These are phyloP conservation scores for Hura crepitans DNA, from an alignment of 441 rosid species.

Conservation along the genomic window DNA sequence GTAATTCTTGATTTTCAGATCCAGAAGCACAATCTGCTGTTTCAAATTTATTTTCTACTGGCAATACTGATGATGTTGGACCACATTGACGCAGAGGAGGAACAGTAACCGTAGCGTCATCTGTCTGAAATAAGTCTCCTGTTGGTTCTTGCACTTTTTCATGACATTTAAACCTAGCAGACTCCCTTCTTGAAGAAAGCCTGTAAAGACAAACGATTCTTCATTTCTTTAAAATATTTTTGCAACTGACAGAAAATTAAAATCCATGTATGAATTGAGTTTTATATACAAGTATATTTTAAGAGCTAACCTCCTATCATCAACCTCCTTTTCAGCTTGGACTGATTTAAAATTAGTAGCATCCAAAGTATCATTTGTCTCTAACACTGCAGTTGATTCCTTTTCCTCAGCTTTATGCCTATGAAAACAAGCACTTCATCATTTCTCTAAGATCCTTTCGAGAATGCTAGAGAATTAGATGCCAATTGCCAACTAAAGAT, in stretches of 20 bases:
- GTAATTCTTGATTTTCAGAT: conserved; percentile 23
- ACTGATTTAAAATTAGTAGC: not conserved
- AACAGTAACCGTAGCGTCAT: conserved; percentile 25
- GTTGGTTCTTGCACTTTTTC: conserved; percentile 22
- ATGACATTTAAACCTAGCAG: conserved; percentile 17
- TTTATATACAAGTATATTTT: not conserved
- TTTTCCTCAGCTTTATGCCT: conserved; percentile 17
- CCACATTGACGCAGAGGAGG: conserved; percentile 22
- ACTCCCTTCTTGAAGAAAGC: conserved; percentile 15
- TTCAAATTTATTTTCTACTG: conserved; percentile 39
- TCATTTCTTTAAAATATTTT: not conserved
- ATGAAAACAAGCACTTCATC: not conserved
- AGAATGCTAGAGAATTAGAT: not conserved
- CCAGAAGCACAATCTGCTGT: conserved; percentile 18
- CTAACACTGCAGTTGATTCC: conserved; percentile 24
- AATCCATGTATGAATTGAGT: not conserved
- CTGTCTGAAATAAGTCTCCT: not conserved
- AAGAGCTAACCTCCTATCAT: conserved; percentile 19
- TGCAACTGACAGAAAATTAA: not conserved
- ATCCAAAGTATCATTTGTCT: conserved; percentile 23
- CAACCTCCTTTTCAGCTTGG: conserved; percentile 11
- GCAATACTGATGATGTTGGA: conserved; percentile 24
- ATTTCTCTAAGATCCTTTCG: not conserved
- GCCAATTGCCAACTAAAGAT: not conserved
- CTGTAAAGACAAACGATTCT: conserved; percentile 15